These are phyloP conservation scores for Hyphochytrium catenoides DNA, from an alignment of 352 stramenopile genomes.

Conservation along the genomic window DNA sequence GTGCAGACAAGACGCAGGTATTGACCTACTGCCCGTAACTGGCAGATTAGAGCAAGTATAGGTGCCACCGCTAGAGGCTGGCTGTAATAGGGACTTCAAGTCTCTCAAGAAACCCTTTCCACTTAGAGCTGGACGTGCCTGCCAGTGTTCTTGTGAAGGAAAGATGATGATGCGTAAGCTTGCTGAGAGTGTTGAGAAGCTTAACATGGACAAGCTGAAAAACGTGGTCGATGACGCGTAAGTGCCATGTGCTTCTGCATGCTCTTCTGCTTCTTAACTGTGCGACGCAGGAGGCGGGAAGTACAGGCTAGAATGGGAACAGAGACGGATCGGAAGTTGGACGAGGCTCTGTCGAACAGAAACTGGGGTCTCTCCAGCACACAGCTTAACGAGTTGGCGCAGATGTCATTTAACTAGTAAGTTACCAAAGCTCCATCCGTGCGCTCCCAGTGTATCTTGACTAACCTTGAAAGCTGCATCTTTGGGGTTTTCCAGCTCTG, in stretches of 20 bases:
- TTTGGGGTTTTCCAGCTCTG: not conserved
- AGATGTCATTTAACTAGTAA: conserved; percentile 88
- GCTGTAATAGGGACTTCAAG: too few relatives aligned
- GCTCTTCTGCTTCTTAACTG: not conserved
- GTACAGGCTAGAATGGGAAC: conserved; percentile 62
- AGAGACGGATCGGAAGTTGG: conserved; percentile 61
- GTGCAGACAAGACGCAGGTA: too few relatives aligned
- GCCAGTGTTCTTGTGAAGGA: too few relatives aligned
- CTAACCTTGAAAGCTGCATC: not conserved
- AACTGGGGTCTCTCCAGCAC: conserved; percentile 97
- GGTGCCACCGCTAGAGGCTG: too few relatives aligned
- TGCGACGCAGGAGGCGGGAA: conserved; percentile 30
- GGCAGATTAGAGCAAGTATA: too few relatives aligned
- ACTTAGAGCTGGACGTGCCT: too few relatives aligned
- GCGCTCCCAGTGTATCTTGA: not conserved
- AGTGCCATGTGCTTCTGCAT: conserved; percentile 7
- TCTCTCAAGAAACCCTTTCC: too few relatives aligned
- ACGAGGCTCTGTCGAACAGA: conserved; percentile 94
- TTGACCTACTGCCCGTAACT: too few relatives aligned
- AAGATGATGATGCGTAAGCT: conserved; percentile 1
- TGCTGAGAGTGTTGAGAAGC: conserved; percentile 30
- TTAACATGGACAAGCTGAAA: conserved; percentile 53
- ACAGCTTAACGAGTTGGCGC: conserved; percentile 89
- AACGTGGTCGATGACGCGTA: conserved; percentile 66
- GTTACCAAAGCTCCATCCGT: conserved; percentile 2